Evolutionary conservation across 495 filamentous ascomycete genomes (phyloP), one percentile per base, ranked within the genome.

Genomic region (Penicillium tannophilum): DNA sequence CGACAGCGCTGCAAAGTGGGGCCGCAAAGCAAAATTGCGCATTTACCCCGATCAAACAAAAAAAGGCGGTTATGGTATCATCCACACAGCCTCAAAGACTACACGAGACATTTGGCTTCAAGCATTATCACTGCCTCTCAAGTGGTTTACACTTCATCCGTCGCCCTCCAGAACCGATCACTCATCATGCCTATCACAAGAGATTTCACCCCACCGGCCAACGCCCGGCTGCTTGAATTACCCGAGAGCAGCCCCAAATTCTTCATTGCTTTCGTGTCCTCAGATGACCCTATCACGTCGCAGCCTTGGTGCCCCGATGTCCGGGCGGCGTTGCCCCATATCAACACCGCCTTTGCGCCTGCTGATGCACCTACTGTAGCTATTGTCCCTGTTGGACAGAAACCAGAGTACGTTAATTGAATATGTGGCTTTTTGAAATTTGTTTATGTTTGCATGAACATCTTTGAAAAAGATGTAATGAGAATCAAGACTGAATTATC

Each of bases 281-380:
- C 61, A 36, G 16, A 55, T 26, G 71, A 73, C 28, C 56, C 69
- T 4, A 53, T 54, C 3, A 73, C 71, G 35, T 58, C 61, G 19
- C 64, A 68, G 42, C 52, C 71, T 6, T 73, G 71, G 71, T 73
- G 71, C 33, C 71, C 71, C 1, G 71, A 73, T 43, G 71, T 73
- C 20, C 63, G 64, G 10, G 69, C 67, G 41, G 69, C 69, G 0
- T 50, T 71, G 56, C 71, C 71, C 9, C 39, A 54, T 36, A 62
- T 73, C 52, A 47, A 64, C 33, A 30, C 56, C 6, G 63, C 71
- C 2, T 73, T 73, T 52, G 47, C 54, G 1, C 44, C 16, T 0
- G 52, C 55, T 12, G 58, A 62, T 45, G 57, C 63, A 1, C 69
- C 69, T 9, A 55, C 39, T 3, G 45, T 73, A 48, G 67, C 54